Evolutionary conservation across 495 filamentous ascomycete species (phyloP).

Genomic region (Astrothelium subdiscretum): DNA sequence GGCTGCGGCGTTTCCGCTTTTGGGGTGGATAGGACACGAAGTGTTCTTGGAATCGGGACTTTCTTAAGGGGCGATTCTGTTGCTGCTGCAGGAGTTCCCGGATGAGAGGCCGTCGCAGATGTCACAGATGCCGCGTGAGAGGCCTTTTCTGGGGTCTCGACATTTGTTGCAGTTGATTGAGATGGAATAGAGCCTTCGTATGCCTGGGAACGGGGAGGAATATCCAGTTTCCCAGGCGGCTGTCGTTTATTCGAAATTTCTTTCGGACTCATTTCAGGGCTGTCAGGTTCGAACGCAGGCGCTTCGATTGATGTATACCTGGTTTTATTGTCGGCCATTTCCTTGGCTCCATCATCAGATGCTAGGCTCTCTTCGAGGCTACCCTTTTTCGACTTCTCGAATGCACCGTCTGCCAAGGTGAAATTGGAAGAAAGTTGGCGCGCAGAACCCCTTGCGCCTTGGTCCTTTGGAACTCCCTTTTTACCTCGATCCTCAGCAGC

Average conservation of each 20-base stretch:
- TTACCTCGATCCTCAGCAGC: neutral
- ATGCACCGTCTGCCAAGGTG: neutral
- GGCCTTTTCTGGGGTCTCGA: constrained; percentile 5
- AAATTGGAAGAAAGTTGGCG: neutral
- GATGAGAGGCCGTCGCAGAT: constrained; percentile 34
- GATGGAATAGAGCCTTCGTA: constrained; percentile 10
- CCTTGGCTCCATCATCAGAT: neutral
- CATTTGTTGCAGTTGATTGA: constrained; percentile 2
- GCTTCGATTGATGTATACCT: neutral
- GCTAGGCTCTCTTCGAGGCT: neutral
- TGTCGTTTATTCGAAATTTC: constrained; percentile 21
- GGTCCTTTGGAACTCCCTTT: neutral
- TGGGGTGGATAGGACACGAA: constrained; percentile 61
- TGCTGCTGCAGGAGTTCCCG: constrained; percentile 11
- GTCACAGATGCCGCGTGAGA: constrained; percentile 34
- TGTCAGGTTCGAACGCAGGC: neutral
- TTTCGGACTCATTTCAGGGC: neutral
- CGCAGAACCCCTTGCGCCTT: neutral
- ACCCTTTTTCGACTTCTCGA: neutral
- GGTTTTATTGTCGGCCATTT: neutral
- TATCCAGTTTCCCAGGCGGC: constrained; percentile 50
- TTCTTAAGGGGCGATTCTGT: constrained; percentile 38
- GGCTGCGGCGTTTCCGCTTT: constrained; percentile 51
- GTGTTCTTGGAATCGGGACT: constrained; percentile 39
- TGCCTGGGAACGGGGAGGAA: constrained; percentile 40